Base-by-base conservation (phyloP, 352 stramenopile genomes). In the Phytophthora palmivora region DNA sequence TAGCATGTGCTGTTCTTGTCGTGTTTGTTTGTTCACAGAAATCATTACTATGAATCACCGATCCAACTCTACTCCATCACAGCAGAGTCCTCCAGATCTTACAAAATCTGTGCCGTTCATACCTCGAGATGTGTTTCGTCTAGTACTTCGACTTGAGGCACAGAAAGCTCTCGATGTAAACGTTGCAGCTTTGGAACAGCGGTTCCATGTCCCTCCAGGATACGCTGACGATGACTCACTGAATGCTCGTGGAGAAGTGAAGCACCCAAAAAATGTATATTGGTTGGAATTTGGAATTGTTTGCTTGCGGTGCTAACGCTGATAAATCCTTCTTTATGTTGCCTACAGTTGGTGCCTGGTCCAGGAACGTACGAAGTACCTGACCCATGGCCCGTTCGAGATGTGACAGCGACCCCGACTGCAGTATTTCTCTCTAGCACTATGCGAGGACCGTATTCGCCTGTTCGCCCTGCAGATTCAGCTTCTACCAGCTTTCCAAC, bases 141-240 rank as follows among this genome's bases (percentile, higher is more conserved):
- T 91, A n/a, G 58, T 93, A 24, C 60, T 91, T 26, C 69, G 66
- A 4, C 75, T 93, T 6, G 84, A 93, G 30, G 59, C 65, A 1
- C 79, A 91, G 36, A 85, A 89, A 60, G 63, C 67, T 1, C 62
- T 87, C 4, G 74, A 87, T 9, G 74, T 88, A 10, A 79, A 91
- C 41, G 63, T 84, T 8, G 33, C 47, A 14, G 61, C 72, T n/a
- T 69, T 93, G 10, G 78, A 90, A 43, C 58, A 67, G 30, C 79
- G 74, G 37, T 88, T 91, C 44, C 72, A 51, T 24, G 82, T 93
- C 10, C 82, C 79, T 4, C 10, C 54, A 2, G 75, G 73, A 16
- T 89, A 84, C 44, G 70, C 70, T 10, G 70, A 82, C 24, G 77
- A 89, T 30, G 70, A 82, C 22, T 60, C 50, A 1, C 14, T 71